Conservation (phyloP, 1,139 yeast species). For the Geotrichum reessii region DNA sequence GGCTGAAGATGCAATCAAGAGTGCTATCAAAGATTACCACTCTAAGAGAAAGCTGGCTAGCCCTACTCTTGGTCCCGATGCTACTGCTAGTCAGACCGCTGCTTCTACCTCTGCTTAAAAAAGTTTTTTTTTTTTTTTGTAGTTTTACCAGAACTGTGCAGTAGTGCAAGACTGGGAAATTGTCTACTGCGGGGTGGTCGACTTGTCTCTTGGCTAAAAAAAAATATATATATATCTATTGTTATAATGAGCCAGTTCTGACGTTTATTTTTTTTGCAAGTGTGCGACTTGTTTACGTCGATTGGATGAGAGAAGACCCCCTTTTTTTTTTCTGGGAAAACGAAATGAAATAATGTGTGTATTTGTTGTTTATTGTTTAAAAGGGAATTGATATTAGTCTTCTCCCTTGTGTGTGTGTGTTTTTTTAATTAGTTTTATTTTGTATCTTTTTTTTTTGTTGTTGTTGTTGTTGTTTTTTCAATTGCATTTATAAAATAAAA, state of each 20-base stretch:
- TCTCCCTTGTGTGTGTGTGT: background rate
- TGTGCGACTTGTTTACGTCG: background rate
- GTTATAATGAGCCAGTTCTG: too few species aligned
- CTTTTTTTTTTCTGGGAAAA: background rate
- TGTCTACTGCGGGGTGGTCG: background rate
- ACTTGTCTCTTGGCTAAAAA: too few species aligned
- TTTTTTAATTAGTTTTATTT: too few species aligned
- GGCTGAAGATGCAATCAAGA: slow-evolving; percentile 97
- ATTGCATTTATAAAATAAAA: background rate
- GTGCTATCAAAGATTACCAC: slow-evolving; percentile 92
- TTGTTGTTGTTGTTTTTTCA: background rate
- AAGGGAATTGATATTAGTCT: background rate
- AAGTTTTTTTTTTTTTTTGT: background rate
- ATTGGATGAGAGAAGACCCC: background rate
- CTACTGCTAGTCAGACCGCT: background rate
- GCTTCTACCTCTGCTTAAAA: background rate
- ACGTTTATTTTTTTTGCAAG: background rate
- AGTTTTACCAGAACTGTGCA: background rate
- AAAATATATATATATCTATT: too few species aligned
- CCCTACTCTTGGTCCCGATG: slow-evolving; percentile 36
- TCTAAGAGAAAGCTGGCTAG: slow-evolving; percentile 46
- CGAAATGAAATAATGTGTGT: background rate
- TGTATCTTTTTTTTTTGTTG: background rate
- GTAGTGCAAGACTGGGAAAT: background rate
- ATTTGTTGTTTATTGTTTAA: background rate